phyloP scores from a whole-genome alignment of 352 stramenopile genomes.

The Pythium oligandrum region DNA sequence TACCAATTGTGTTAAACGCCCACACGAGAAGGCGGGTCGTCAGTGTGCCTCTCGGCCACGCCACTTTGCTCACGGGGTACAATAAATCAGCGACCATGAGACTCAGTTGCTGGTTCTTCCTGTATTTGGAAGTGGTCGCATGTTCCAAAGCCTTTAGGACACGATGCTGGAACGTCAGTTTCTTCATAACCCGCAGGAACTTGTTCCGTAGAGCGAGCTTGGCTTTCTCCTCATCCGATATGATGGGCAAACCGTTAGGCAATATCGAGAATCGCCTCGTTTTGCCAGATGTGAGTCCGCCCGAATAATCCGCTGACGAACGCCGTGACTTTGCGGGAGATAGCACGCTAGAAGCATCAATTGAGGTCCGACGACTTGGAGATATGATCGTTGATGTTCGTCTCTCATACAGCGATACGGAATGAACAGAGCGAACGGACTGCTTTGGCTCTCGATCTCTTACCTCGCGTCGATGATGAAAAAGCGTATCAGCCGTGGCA shows the following conservation, averaged over 20 bases:
- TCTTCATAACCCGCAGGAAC: constrained; percentile 34
- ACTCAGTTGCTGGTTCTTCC: constrained; percentile 27
- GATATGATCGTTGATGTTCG: too few species aligned
- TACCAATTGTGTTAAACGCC: constrained; percentile 46
- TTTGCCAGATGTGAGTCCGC: too few species aligned
- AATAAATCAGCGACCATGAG: constrained; percentile 22
- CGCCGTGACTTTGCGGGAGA: too few species aligned
- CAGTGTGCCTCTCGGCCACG: constrained; percentile 36
- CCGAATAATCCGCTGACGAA: too few species aligned
- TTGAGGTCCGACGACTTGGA: too few species aligned
- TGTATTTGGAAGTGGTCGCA: constrained; percentile 26
- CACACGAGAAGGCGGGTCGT: constrained; percentile 38
- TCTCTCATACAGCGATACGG: too few species aligned
- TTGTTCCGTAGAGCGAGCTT: constrained; percentile 15
- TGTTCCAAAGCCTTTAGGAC: constrained; percentile 36
- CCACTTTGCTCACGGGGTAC: constrained; percentile 12
- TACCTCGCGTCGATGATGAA: constrained; percentile 6
- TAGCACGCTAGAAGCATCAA: too few species aligned
- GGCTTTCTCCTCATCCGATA: constrained; percentile 1
- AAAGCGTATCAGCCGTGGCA: constrained; percentile 8
- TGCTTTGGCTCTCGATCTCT: constrained; percentile 16
- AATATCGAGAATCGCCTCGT: too few species aligned
- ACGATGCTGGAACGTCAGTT: constrained; percentile 36
- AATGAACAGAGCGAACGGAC: constrained; percentile 1
- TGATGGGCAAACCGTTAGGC: too few species aligned